Evolutionary conservation across 192 early-diverging fungal genomes (phyloP), one percentile per base, ranked within the genome.

Genomic region (Coemansia sp.): DNA sequence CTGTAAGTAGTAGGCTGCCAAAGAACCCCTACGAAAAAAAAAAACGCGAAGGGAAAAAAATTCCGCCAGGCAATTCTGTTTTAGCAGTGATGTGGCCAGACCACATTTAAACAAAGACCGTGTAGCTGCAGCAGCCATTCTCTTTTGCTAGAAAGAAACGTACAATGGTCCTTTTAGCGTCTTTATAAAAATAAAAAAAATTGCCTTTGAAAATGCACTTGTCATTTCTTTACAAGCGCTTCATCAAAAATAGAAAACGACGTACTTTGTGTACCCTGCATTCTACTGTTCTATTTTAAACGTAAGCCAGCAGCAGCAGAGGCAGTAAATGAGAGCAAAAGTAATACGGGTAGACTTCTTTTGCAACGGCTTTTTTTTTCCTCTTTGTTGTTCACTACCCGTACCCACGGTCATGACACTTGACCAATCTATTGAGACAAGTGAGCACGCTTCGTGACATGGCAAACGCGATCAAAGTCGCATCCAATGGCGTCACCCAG

Each of bases 401-500:
- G 51, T 53, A 53, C 51, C 59, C 39, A 62, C 41, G 40, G 27
- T 15, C 24, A 31, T 27, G 38, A 25, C 6, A 19, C 6, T 17
- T 12, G 29, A 31, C 36, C 7, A 31, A 5, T 24, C 3, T 25
- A 17, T 62, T 46, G n/a, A 5, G 37, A 5, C 24, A 62, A 32
- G 22, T 9, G 6, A 41, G 51, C 35, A 29, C n/a, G n/a, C 19
- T 35, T 8, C 29, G 31, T 12, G 11, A 38, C 35, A 32, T 27
- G 56, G 54, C 78, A 80, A 9, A 75, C 27, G 9, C 60, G 19
- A 24, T n/a, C 56, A 62, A 69, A 72, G 25, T 64, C 39, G 64
- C 78, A 81, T 5, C 69, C 78, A n/a, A 72, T 42, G 24, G 71
- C 59, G 9, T 47, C 60, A 4, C 49, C 49, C 11, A 81, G 49